Evolutionary conservation across 129 eudicot species (phyloP).

Genomic region (Centella asiatica): DNA sequence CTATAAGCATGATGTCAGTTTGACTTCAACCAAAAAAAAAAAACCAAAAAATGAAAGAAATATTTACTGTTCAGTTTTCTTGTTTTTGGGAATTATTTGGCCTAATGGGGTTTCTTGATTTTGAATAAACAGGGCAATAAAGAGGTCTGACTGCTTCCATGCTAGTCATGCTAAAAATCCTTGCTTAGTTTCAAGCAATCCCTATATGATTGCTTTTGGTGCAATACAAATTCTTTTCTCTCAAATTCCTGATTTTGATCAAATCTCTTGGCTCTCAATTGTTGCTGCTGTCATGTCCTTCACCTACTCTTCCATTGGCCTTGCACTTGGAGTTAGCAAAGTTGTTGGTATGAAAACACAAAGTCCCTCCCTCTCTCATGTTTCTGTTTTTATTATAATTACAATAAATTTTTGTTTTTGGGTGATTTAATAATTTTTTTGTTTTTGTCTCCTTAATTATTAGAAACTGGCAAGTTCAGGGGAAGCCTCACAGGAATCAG

Average conservation of each 20-base stretch:
- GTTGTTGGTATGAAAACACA: conserved; percentile 44
- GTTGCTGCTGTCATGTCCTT: conserved; percentile 97
- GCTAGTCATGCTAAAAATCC: conserved; percentile 43
- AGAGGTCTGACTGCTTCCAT: conserved; percentile 80
- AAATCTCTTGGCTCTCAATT: conserved; percentile 90
- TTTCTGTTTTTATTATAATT: no score
- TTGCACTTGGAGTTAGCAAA: conserved; percentile 82
- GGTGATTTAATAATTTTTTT: no score
- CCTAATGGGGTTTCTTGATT: neutral
- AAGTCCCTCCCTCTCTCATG: neutral
- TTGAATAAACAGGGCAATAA: conserved; percentile 60
- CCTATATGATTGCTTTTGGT: conserved; percentile 87
- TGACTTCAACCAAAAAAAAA: neutral
- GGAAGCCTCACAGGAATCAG: conserved; percentile 95
- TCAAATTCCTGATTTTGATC: conserved; percentile 97
- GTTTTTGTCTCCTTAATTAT: neutral
- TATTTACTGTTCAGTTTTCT: no score
- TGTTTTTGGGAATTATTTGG: neutral
- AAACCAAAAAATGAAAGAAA: neutral
- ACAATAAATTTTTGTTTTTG: no score
- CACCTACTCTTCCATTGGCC: conserved; percentile 88
- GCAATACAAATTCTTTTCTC: conserved; percentile 68
- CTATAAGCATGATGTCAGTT: conserved; percentile 84
- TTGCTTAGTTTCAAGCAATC: conserved; percentile 62
- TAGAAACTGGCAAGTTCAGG: conserved; percentile 56